A percentile compares a stretch with the other conserved stretches of the same genome.
These are phyloP conservation scores for Plasmodium sp. DNA, from an alignment of 169 alveolate species.

Conservation along the genomic window DNA sequence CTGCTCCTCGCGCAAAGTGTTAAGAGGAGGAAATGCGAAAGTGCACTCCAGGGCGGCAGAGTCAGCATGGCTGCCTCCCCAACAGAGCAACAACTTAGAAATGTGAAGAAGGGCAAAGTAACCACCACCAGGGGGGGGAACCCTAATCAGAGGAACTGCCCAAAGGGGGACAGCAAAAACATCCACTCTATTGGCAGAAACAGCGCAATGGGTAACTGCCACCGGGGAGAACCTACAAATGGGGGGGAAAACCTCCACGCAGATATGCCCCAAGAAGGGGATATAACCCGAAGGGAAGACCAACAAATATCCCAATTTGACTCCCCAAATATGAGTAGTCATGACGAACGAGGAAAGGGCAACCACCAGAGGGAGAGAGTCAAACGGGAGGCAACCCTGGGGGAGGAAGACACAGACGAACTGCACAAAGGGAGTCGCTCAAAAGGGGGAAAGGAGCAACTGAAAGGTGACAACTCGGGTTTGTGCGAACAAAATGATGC, in stretches of 20 bases:
- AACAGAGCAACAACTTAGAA: background rate
- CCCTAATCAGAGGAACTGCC: background rate
- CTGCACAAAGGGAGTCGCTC: background rate
- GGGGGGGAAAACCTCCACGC: background rate
- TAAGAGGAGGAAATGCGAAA: background rate
- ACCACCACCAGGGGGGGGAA: background rate
- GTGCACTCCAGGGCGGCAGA: background rate
- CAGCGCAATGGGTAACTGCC: background rate
- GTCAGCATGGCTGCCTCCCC: background rate
- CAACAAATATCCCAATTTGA: background rate
- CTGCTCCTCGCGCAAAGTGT: background rate
- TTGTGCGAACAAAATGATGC: background rate
- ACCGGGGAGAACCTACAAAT: background rate
- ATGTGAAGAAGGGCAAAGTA: background rate
- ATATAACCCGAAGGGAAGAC: background rate
- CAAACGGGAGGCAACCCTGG: background rate
- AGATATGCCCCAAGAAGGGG: background rate
- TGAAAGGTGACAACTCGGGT: background rate
- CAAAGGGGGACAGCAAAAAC: background rate
- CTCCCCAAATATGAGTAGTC: background rate
- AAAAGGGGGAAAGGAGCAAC: background rate
- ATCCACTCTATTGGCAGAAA: background rate
- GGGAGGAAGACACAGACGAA: background rate
- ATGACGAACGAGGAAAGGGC: background rate
- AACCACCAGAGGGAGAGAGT: background rate